Conservation (phyloP, 2,329 filamentous ascomycete genomes). For the Penicillium hordei region DNA sequence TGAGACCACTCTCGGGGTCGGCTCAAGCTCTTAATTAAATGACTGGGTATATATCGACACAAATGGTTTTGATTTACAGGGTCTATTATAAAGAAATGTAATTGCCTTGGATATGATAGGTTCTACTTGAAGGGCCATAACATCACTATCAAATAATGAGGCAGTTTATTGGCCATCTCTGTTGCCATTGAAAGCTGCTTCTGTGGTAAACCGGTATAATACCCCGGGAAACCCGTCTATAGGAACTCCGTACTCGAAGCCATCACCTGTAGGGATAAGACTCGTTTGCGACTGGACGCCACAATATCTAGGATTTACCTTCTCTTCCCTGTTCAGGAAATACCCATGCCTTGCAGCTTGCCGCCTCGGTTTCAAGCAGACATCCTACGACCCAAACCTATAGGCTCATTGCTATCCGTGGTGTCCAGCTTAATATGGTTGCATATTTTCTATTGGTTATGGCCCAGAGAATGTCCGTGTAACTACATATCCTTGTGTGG, state of each 20-base stretch:
- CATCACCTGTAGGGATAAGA: neutral
- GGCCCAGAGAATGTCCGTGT: neutral
- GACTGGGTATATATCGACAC: too few relatives aligned
- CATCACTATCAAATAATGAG: too few relatives aligned
- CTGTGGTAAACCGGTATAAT: neutral
- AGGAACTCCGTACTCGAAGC: neutral
- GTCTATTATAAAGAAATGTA: neutral
- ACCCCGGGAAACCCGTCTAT: neutral
- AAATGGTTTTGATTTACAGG: accelerated
- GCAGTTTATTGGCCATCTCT: neutral
- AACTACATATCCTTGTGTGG: neutral
- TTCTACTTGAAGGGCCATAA: neutral
- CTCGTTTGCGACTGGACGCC: neutral
- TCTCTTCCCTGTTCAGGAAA: neutral
- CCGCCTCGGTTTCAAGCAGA: neutral
- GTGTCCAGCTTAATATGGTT: too few relatives aligned
- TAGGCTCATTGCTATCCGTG: neutral
- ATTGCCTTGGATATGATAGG: neutral
- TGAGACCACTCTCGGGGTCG: neutral
- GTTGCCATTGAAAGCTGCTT: neutral
- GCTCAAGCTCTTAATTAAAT: neutral
- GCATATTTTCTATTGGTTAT: neutral
- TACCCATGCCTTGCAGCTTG: neutral
- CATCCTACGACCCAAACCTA: neutral
- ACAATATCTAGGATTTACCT: neutral